Evolutionary conservation across 2,329 filamentous ascomycete species (phyloP), one percentile per base, ranked within the genome.

Genomic region (Colletotrichum tanaceti): DNA sequence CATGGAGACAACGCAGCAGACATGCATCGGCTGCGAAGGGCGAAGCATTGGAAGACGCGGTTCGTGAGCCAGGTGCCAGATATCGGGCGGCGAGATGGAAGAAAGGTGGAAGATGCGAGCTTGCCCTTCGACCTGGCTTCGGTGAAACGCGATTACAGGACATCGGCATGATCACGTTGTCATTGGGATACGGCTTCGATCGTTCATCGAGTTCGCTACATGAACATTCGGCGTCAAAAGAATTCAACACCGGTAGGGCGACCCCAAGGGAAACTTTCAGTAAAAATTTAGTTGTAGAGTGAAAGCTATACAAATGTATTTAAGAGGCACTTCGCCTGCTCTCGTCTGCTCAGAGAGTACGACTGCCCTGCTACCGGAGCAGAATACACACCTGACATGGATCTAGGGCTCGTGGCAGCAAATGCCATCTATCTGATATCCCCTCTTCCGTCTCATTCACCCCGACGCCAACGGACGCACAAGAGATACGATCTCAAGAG

Each of bases 401-500:
- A 46, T 50, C 49, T 49, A 65, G 62, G 46, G 32, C 22, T 49
- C 54, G 38, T 41, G 47, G 50, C 54, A 46, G 49, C 38, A 57
- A 49, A 55, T 32, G 35, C 44, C 44, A 57, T 66, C 24, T 63
- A 57, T 44, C 24, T 63, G 43, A 47, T 47, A 44, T 39, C 18
- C 59, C 46, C 20, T 32, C 28, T 52, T 43, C 53, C 16, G 57
- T 38, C 44, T 59, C 44, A 2, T 28, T 16, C n/a, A 24, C 47
- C 32, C 47, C 49, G 35, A 60, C 49, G 62, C 65, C 24, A 38
- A 49, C n/a, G 38, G 35, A 39, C 52, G 44, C 55, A 59, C 39
- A 28, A 24, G 39, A 58, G 38, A 68, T 32, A 35, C 43, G 32
- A 63, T 43, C 57, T 43, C 43, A 32, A 22, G 39, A 62, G 67